Percentiles rank a stretch among this genome's conserved stretches.
Conservation (phyloP, 2,329 filamentous ascomycete genomes). For the Neurospora crassa region DNA sequence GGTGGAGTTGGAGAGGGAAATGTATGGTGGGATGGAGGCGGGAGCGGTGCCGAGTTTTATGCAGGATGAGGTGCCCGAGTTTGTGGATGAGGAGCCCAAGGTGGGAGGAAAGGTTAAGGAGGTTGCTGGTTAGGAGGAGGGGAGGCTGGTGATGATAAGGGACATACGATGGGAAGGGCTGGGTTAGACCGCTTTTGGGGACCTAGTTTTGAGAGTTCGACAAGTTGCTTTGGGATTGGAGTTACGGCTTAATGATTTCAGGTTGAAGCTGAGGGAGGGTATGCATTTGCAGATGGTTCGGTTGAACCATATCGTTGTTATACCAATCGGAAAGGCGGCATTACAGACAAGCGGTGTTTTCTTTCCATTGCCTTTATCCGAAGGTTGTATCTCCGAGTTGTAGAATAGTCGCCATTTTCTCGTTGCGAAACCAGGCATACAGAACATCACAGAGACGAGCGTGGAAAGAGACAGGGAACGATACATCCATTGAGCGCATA, state of each 20-base stretch:
- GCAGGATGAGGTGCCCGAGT: constrained; percentile 77
- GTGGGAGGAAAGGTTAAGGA: constrained; percentile 70
- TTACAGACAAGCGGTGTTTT: not conserved
- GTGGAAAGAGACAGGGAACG: not conserved
- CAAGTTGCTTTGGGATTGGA: not conserved
- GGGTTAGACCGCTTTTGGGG: not conserved
- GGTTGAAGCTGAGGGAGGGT: not conserved
- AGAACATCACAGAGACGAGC: not conserved
- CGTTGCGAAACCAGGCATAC: not conserved
- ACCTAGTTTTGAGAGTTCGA: not conserved
- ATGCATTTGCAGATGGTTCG: not conserved
- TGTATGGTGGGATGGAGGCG: constrained; percentile 32
- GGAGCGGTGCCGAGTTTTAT: constrained; percentile 70
- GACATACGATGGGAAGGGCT: not conserved
- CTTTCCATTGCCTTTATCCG: not conserved
- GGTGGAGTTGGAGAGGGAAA: constrained; percentile 71
- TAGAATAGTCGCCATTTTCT: not conserved
- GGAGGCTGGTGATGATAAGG: not conserved
- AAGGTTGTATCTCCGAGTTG: not conserved
- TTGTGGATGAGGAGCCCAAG: constrained; percentile 85
- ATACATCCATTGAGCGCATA: not conserved
- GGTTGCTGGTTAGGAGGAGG: constrained; percentile 44
- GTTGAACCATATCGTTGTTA: not conserved
- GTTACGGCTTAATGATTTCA: not conserved
- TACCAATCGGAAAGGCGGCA: not conserved